Evolutionary conservation across 192 early-diverging fungal species (phyloP).

Genomic region (Entomortierella parvispora): DNA sequence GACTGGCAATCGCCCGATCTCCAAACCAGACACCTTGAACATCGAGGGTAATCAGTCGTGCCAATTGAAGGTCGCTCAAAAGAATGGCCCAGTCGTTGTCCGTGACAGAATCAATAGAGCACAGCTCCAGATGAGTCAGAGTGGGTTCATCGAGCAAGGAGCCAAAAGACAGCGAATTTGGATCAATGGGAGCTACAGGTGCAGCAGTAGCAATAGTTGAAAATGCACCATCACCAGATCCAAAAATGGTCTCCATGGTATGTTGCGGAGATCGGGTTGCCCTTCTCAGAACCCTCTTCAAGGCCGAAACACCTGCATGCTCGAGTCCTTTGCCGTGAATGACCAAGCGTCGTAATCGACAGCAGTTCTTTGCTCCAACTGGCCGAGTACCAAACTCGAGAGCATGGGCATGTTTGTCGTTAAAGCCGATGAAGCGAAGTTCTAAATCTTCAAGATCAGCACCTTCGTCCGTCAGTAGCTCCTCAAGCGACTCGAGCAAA

Average conservation of each 20-base stretch:
- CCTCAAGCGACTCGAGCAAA: slow-evolving; percentile 34
- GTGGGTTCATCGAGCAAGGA: slow-evolving; percentile 25
- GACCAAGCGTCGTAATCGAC: slow-evolving; percentile 36
- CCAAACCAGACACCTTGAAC: slow-evolving; percentile 34
- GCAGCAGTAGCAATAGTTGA: background rate
- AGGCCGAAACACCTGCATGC: slow-evolving; percentile 18
- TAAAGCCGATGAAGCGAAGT: slow-evolving; percentile 38
- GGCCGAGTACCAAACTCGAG: slow-evolving; percentile 40
- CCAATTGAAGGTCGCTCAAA: slow-evolving; percentile 18
- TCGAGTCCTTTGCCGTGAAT: slow-evolving; percentile 45
- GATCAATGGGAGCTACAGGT: background rate
- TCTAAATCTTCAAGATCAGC: slow-evolving; percentile 30
- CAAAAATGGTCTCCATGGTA: background rate
- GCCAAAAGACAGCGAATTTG: slow-evolving; percentile 14
- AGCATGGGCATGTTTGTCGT: slow-evolving; percentile 45
- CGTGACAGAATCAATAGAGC: slow-evolving; percentile 30
- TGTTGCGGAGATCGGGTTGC: slow-evolving; percentile 2
- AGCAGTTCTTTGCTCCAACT: background rate
- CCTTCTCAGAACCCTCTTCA: slow-evolving; percentile 19
- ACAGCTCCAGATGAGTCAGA: slow-evolving; percentile 34
- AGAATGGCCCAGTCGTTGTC: slow-evolving; percentile 36
- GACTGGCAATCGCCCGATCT: slow-evolving; percentile 24
- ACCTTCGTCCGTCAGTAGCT: slow-evolving; percentile 29
- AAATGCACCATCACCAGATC: background rate
- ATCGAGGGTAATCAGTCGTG: slow-evolving; percentile 23